phyloP scores from a whole-genome alignment of 2,329 filamentous ascomycete species.

The Exserohilum turcica region DNA sequence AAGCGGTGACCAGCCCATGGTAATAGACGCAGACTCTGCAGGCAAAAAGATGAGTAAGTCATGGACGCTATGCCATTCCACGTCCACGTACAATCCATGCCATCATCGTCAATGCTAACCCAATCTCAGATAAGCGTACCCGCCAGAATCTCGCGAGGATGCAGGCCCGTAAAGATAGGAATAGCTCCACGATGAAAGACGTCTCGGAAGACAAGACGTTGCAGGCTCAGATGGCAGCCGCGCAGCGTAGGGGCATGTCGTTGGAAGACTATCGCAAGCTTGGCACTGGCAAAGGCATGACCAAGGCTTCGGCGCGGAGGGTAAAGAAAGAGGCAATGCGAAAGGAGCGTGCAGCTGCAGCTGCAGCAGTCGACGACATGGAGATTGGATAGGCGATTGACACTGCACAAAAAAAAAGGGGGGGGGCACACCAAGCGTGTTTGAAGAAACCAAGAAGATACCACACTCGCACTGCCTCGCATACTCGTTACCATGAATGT shows the following conservation, averaged over 20 bases:
- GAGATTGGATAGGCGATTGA: conserved; percentile 11
- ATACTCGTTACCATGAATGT: background rate
- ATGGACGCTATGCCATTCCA: background rate
- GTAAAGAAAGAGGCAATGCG: conserved; percentile 7
- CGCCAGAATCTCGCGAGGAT: conserved; percentile 29
- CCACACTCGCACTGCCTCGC: background rate
- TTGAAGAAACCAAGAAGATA: background rate
- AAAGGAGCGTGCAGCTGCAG: conserved; percentile 3
- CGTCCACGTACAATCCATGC: background rate
- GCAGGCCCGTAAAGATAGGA: conserved; percentile 21
- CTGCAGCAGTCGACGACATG: conserved; percentile 10
- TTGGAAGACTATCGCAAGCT: conserved; percentile 14
- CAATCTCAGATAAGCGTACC: conserved; percentile 20
- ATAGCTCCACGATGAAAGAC: conserved; percentile 12
- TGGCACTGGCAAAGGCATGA: conserved; percentile 6
- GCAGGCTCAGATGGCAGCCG: conserved; percentile 19
- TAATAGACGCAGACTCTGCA: conserved; percentile 9
- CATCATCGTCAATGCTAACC: background rate
- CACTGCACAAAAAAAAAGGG: background rate
- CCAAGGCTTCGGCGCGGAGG: conserved; percentile 5
- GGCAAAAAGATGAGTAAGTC: conserved; percentile 30
- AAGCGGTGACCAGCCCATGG: conserved; percentile 18
- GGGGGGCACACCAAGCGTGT: background rate
- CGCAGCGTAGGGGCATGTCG: conserved; percentile 24
- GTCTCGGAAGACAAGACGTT: conserved; percentile 10